A percentile compares a stretch with the other conserved stretches of the same genome.
Conservation (phyloP, 768 basidiomycete genomes). For the Suillus placidus region DNA sequence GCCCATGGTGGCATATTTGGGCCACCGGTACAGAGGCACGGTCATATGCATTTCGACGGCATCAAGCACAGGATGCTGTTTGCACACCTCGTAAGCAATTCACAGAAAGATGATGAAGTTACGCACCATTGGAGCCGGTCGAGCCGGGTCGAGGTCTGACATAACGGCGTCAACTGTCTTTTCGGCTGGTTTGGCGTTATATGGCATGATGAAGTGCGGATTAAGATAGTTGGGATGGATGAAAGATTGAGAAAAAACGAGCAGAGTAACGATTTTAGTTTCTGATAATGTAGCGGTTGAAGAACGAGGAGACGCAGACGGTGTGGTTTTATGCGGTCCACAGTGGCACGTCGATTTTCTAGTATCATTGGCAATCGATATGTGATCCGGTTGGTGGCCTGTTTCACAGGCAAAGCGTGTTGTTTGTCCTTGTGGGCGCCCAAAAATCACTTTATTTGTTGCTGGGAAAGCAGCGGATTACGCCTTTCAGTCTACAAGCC, state of each 20-base stretch:
- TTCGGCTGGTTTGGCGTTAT: not conserved
- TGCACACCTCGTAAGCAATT: not conserved
- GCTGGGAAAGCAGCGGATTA: conserved; percentile 25
- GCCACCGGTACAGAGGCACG: not conserved
- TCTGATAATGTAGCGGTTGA: conserved; percentile 5
- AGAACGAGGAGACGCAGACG: conserved; percentile 1
- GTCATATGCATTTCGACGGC: conserved; percentile 4
- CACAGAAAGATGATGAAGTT: not conserved
- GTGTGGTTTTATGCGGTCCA: conserved; percentile 33
- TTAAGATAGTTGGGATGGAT: conserved; percentile 8
- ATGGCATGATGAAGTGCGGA: not conserved
- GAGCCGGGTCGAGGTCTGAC: not conserved
- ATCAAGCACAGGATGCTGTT: conserved; percentile 7
- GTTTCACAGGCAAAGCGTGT: conserved; percentile 36
- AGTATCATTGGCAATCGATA: conserved; percentile 36
- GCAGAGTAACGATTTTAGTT: not conserved
- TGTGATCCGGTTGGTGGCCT: conserved; percentile 20
- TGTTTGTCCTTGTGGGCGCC: conserved; percentile 53
- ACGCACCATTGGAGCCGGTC: not conserved
- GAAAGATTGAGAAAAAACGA: not conserved
- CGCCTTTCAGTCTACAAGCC: conserved; percentile 10
- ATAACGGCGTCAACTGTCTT: not conserved
- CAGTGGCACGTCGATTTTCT: conserved; percentile 29
- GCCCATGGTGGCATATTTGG: conserved; percentile 2
- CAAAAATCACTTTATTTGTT: conserved; percentile 33